Base-by-base conservation (phyloP, 2,329 filamentous ascomycete genomes). In the Pseudogymnoascus sp. region DNA sequence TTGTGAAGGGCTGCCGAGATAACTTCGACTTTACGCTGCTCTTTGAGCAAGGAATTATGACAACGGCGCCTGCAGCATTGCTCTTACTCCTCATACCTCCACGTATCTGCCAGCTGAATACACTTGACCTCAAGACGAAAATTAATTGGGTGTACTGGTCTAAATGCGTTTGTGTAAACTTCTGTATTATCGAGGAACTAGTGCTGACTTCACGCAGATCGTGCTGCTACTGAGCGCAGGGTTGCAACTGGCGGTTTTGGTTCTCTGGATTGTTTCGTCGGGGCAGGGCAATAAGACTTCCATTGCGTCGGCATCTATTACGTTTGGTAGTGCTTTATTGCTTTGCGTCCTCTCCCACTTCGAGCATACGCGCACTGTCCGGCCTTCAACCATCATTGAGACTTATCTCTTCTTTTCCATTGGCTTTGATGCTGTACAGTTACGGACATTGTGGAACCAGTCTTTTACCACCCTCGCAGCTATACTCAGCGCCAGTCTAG, bases 361-460 rank as follows among this genome's bases (percentile, higher is more conserved):
- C 2, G 52, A 74, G 65, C 76, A 78, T 62, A 65, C 65, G n/a
- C 70, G 69, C 12, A 69, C 75, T 1, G 71, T 69, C 0, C 70
- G 76, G 1, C 78, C 79, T 0, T 81, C 79, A 0, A 69, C 76
- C 0, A 60, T 81, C 3, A 67, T 82, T 12, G 74, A 68, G 15
- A 63, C 67, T 8, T 81, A 77, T 60, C 64, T 81, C 3, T 64
- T 76, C 7, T 31, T 80, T 1, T 76, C 76, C 1, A 65, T 78
- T 0, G 65, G 81, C 1, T 72, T 80, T 21, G 79, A 81, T 36
- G 67, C 74, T 3, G 72, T 73, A 0, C 76, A 76, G 63, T 69
- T 71, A 0, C 72, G 80, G 8, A 80, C 79, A 0, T 64, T 76
- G 3, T 80, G 76, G 72, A 69, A 80, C 2, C 69, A 72, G 5